Percentiles rank a stretch among this genome's conserved stretches.
These are phyloP conservation scores for Aspergillus coremiiformis DNA, from an alignment of 495 filamentous ascomycete species.

Conservation along the genomic window DNA sequence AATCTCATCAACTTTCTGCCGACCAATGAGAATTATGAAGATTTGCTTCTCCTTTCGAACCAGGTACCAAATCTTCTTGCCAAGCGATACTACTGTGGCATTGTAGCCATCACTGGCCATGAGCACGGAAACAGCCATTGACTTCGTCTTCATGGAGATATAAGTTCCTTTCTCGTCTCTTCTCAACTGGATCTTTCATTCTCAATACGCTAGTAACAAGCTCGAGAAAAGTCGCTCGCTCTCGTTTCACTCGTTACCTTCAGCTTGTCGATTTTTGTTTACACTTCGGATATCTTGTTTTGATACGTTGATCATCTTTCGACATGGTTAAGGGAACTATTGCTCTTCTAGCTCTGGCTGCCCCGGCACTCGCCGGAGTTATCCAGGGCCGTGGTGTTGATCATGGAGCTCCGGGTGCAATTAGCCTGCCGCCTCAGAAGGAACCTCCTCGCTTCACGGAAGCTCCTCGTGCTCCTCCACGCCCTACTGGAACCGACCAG, in stretches of 20 bases:
- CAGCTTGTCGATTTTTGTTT: conserved; percentile 14
- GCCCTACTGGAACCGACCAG: neutral
- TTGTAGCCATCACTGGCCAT: conserved; percentile 7
- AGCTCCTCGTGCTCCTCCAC: neutral
- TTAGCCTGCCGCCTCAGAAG: neutral
- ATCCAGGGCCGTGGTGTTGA: conserved; percentile 26
- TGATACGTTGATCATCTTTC: conserved; percentile 17
- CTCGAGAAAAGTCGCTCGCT: conserved; percentile 19
- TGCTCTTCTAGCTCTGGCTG: conserved; percentile 36
- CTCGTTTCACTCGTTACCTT: conserved; percentile 31
- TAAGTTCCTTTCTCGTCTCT: conserved; percentile 20
- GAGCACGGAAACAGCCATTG: conserved; percentile 12
- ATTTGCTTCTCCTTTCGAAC: conserved; percentile 17
- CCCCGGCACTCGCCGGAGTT: conserved; percentile 37
- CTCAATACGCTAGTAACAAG: conserved; percentile 9
- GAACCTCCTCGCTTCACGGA: conserved; percentile 2
- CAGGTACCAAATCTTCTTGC: conserved; percentile 1
- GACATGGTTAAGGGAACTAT: conserved; percentile 36
- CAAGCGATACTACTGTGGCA: conserved; percentile 29
- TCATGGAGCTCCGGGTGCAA: neutral
- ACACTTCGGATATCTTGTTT: conserved; percentile 7
- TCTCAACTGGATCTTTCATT: conserved; percentile 4
- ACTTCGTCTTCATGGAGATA: conserved; percentile 19
- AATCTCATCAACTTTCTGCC: neutral
- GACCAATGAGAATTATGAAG: neutral